Evolutionary conservation across 495 filamentous ascomycete genomes (phyloP).

Genomic region (Penicillium manginii): DNA sequence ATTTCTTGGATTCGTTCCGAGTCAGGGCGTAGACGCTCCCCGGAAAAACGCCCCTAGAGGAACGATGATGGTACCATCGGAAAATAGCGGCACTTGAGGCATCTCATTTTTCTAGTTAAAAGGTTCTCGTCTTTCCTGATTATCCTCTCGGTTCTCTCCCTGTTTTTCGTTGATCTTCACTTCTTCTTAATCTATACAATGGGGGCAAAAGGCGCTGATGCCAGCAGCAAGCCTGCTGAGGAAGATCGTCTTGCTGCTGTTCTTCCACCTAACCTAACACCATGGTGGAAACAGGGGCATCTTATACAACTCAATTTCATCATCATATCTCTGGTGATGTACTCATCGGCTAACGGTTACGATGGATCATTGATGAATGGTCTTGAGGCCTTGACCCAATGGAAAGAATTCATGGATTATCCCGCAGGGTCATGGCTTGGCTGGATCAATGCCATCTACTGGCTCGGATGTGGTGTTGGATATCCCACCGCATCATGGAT

Average conservation of each 20-base stretch:
- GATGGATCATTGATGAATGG: slow-evolving; percentile 40
- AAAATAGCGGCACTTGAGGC: slow-evolving; percentile 1
- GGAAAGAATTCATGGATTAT: slow-evolving; percentile 41
- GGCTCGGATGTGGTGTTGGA: slow-evolving; percentile 61
- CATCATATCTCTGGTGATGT: slow-evolving; percentile 24
- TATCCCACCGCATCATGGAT: slow-evolving; percentile 63
- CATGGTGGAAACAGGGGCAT: slow-evolving; percentile 27
- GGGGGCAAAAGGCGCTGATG: background rate
- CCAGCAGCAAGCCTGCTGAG: background rate
- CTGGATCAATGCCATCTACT: slow-evolving; percentile 62
- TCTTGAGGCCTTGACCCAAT: slow-evolving; percentile 39
- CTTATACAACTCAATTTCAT: slow-evolving; percentile 28
- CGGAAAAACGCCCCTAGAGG: background rate
- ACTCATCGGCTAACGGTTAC: slow-evolving; percentile 30
- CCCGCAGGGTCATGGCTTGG: slow-evolving; percentile 59
- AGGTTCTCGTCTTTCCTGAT: background rate
- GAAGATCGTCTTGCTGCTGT: slow-evolving; percentile 2
- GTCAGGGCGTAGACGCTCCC: background rate
- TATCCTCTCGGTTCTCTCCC: background rate
- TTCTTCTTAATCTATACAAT: background rate
- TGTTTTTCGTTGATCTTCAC: background rate
- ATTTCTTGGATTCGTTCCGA: background rate
- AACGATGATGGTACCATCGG: slow-evolving; percentile 4
- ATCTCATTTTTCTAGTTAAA: background rate
- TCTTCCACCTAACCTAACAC: slow-evolving; percentile 11